phyloP scores from a whole-genome alignment of 2,329 filamentous ascomycete species.

The Capronia coronata region DNA sequence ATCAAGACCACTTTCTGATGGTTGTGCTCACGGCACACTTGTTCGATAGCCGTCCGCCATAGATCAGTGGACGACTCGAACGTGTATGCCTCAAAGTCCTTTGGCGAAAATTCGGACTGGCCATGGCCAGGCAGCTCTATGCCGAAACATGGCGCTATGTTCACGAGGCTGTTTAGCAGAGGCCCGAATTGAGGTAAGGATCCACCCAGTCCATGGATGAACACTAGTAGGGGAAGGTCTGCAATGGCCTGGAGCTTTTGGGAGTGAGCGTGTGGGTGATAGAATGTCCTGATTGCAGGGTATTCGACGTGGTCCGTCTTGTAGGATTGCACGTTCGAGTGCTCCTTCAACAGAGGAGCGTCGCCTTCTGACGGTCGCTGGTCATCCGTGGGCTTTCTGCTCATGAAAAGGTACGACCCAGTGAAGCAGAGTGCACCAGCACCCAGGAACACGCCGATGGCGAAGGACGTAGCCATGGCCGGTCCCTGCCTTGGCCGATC shows the following conservation, averaged over 20 bases:
- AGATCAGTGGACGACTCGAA: slow-evolving; percentile 69
- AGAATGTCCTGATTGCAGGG: slow-evolving; percentile 72
- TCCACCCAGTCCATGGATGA: slow-evolving; percentile 89
- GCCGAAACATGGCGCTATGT: slow-evolving; percentile 75
- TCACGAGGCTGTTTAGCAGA: slow-evolving; percentile 71
- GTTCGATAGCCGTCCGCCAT: slow-evolving; percentile 64
- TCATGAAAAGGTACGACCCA: slow-evolving; percentile 6
- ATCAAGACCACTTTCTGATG: slow-evolving; percentile 27
- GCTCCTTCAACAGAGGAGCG: slow-evolving; percentile 70
- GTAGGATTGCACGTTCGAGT: slow-evolving; percentile 66
- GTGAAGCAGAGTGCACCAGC: slow-evolving; percentile 9
- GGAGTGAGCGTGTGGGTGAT: slow-evolving; percentile 72
- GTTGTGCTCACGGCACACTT: slow-evolving; percentile 17
- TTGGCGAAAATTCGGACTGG: slow-evolving; percentile 65
- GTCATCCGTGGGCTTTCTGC: neutral
- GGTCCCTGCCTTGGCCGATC: neutral
- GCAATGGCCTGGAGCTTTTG: slow-evolving; percentile 66
- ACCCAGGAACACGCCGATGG: slow-evolving; percentile 12
- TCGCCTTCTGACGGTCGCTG: slow-evolving; percentile 47
- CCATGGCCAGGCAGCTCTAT: slow-evolving; percentile 91
- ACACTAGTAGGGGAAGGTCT: slow-evolving; percentile 77
- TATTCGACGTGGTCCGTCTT: slow-evolving; percentile 66
- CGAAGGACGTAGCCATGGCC: slow-evolving; percentile 9
- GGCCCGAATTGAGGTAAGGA: slow-evolving; percentile 82
- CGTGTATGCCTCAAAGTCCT: slow-evolving; percentile 69